Base-by-base conservation (phyloP, 2,329 filamentous ascomycete genomes). In the Elsinoe australis region DNA sequence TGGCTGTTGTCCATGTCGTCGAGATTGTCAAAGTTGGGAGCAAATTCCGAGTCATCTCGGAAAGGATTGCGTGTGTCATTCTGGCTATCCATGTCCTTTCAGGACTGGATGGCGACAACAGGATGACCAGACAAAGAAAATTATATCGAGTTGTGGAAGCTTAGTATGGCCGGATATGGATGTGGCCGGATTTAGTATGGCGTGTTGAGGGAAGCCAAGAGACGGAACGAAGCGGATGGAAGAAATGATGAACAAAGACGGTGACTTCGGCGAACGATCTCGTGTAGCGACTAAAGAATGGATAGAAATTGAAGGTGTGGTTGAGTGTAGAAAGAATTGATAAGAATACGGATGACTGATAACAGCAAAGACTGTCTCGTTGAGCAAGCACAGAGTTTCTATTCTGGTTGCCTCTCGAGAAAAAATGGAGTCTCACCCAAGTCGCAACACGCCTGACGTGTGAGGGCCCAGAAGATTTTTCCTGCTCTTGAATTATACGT, bases 1-100 rank as follows among this genome's bases (percentile, higher is more conserved):
- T 45, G 44, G 28, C 49, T 53, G 41, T 39, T 49, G 24, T 49
- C 26, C 12, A 49, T 36, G 28, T 51, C 49, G 6, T 51, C 38
- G 7, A 32, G 24, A 9, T 12, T 44, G 39, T 32, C 39, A 18
- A 44, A 44, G 9, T 29, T 21, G 24, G 39, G 39, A 44, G 12
- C 21, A 32, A 18, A 19, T 28, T 44, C 24, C 14, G 26, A 17
- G 17, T 44, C 39, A 31, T 44, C 26, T 44, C 21, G 39, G 39
- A 32, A 44, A 10, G 39, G 26, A 44, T 44, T 32, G 26, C 32
- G 24, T 12, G 31, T 10, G 24, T 15, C 39, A 44, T 32, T 9
- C 24, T 32, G 15, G 26, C 39, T 15, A 26, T 44, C 39, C 39
- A 44, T 44, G 39, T 31, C 39, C 39, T 44, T 22, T 32, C 26